Evolutionary conservation across 2,329 filamentous ascomycete species (phyloP), one percentile per base, ranked within the genome.

Genomic region (Epichloe hybrida): DNA sequence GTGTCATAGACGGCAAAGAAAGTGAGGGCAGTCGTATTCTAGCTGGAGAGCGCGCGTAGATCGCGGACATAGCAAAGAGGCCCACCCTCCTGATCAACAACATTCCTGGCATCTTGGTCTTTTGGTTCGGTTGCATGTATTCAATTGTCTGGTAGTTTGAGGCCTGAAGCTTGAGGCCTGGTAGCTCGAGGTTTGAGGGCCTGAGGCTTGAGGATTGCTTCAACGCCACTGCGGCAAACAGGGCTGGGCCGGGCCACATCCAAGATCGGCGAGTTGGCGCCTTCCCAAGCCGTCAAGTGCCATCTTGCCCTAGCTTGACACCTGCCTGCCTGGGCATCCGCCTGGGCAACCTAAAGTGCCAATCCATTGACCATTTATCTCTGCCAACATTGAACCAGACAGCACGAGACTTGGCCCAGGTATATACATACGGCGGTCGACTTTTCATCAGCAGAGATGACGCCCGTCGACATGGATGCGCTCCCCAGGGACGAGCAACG

Each of bases 401-500:
- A 11, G 31, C 31, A 31, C 31, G 9, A 31, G 9, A 11, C 31
- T 31, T 11, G 3, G 9, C 31, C 31, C 31, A 31, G 31, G 31
- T 31, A 31, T 31, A 31, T 31, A 31, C 31, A 11, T 27, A 31
- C 31, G 31, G 31, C 9, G 3, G 31, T 4, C 31, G 31, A 31
- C 31, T 17, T 17, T 39, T 15, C 6, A 47, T 31, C 36, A 27
- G 31, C 5, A 51, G 53, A 50, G 52, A 58, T 34, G 56, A 56
- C 45, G 46, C 40, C 54, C 31, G 59, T 57, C 45, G 54, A 57
- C 43, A 65, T 61, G 63, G 57, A 59, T 17, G 54, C 57, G 13
- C 61, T 68, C 42, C 61, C 64, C 7, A 47, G 50, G 35, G 59
- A 66, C 4, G 64, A 66, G 53, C 59, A 63, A 43, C 57, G 57